Percentiles rank a stretch among this genome's conserved stretches.
These are phyloP conservation scores for Entomortierella lignicola DNA, from an alignment of 192 early-diverging fungal species.

Conservation along the genomic window DNA sequence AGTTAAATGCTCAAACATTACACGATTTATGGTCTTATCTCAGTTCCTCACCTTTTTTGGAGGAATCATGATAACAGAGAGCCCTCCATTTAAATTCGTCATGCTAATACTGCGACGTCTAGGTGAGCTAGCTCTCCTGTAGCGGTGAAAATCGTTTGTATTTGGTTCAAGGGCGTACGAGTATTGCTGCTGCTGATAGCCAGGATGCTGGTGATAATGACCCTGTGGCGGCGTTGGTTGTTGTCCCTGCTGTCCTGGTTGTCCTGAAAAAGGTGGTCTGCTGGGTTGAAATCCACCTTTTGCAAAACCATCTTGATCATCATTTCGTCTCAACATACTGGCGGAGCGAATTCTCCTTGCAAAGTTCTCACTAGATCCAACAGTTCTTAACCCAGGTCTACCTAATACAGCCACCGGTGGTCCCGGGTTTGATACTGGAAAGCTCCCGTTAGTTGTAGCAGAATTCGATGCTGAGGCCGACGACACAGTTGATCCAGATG, in stretches of 20 bases:
- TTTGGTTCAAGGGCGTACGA: conserved; percentile 29
- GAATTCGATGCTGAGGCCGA: conserved; percentile 24
- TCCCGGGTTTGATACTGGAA: conserved; percentile 3
- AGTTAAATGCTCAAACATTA: conserved; percentile 7
- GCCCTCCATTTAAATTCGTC: conserved; percentile 43
- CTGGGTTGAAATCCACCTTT: conserved; percentile 48
- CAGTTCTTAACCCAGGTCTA: conserved; percentile 35
- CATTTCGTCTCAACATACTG: conserved; percentile 53
- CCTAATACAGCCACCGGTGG: conserved; percentile 15
- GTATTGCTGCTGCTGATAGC: conserved; percentile 39
- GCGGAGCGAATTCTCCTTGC: conserved; percentile 61
- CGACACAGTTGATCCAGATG: conserved; percentile 15
- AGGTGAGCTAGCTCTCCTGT: conserved; percentile 48
- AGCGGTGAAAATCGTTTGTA: conserved; percentile 22
- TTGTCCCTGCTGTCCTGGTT: conserved; percentile 5
- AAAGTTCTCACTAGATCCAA: conserved; percentile 51
- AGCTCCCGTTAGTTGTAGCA: conserved; percentile 3
- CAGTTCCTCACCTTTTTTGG: conserved; percentile 30
- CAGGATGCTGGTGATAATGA: conserved; percentile 24
- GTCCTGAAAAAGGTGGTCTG: conserved; percentile 17
- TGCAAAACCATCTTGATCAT: conserved; percentile 55
- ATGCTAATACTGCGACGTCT: conserved; percentile 51
- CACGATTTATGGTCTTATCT: not conserved
- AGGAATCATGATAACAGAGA: conserved; percentile 49
- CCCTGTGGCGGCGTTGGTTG: conserved; percentile 5